Base-by-base conservation (phyloP, 805 yeast species). In the Lachancea nothofagi region DNA sequence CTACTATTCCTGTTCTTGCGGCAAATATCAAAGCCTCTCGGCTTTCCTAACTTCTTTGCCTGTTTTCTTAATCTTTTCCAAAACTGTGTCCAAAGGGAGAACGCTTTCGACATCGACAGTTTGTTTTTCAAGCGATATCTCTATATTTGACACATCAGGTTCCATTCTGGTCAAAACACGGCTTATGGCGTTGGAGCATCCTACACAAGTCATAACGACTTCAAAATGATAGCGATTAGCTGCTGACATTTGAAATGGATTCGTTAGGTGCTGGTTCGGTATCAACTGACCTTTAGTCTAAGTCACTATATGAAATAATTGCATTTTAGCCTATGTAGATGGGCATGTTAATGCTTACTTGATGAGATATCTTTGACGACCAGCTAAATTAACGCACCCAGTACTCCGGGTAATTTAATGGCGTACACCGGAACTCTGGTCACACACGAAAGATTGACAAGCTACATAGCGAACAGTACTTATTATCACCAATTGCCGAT, bases 111-210 rank as follows among this genome's bases (percentile, higher is more conserved):
- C 96, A 54, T 78, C 81, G 7, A 90, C 98, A 2, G 80, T 67
- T 67, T 90, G 97, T 21, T 77, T 65, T 37, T 83, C 89, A 34
- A 93, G 71, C 2, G 94, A 81, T 42, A 89, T 79, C 42, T 83
- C 82, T 17, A 80, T 70, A 30, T 75, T 69, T 35, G 79, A 71
- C 34, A 90, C 93, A 15, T 61, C 61, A 3, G 95, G 96, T 32
- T 77, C 79, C 32, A 83, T 69, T 49, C 72, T 77, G 30, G 68
- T 71, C 41, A 88, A 72, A 1, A 79, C 97, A 53, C 84, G 77
- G 62, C 78, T 76, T 35, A 90, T 84, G 5, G 97, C 96, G 42
- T 74, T 77, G 17, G 95, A 83, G 64, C 98, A 90, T 13, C 96
- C 83, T 56, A 83, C 74, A 57, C 96, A 89, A 40, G 84, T 54